Evolutionary conservation across 441 rosid genomes (phyloP).

Genomic region (Raphanus hybrid): DNA sequence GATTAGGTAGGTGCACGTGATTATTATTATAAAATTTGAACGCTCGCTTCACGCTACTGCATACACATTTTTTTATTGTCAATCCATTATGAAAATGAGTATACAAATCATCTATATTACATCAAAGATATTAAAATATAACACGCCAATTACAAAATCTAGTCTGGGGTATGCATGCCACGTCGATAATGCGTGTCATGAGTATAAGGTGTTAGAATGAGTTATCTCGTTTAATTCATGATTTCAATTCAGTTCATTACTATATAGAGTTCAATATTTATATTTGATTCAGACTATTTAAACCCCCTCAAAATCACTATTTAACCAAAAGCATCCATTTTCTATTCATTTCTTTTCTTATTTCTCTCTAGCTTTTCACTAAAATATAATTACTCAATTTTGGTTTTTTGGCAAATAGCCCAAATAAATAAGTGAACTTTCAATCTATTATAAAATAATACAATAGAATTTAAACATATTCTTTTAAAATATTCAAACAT

Average conservation of each 20-base stretch:
- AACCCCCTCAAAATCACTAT: no score
- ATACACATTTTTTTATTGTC: conserved; percentile 3
- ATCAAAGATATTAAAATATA: neutral
- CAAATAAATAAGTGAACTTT: no score
- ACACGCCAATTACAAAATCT: conserved; percentile 24
- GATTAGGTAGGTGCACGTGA: conserved; percentile 46
- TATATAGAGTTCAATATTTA: neutral
- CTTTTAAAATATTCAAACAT: no score
- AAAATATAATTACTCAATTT: no score
- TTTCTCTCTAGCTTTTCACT: no score
- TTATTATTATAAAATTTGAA: conserved; percentile 20
- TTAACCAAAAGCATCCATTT: no score
- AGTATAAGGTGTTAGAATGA: neutral
- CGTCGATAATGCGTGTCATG: conserved; percentile 25
- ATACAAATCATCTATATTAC: conserved; percentile 26
- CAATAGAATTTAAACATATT: no score
- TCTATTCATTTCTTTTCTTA: no score
- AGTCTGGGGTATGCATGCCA: conserved; percentile 13
- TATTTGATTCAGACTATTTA: neutral
- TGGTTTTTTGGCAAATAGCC: no score
- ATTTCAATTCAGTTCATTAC: neutral
- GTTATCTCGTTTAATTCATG: neutral
- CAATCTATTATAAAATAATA: no score
- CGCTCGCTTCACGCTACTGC: conserved; percentile 35
- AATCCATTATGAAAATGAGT: conserved; percentile 30